A percentile compares a stretch with the other conserved stretches of the same genome.
Conservation (phyloP, 2,329 filamentous ascomycete species). For the Xylariaceae sp. region DNA sequence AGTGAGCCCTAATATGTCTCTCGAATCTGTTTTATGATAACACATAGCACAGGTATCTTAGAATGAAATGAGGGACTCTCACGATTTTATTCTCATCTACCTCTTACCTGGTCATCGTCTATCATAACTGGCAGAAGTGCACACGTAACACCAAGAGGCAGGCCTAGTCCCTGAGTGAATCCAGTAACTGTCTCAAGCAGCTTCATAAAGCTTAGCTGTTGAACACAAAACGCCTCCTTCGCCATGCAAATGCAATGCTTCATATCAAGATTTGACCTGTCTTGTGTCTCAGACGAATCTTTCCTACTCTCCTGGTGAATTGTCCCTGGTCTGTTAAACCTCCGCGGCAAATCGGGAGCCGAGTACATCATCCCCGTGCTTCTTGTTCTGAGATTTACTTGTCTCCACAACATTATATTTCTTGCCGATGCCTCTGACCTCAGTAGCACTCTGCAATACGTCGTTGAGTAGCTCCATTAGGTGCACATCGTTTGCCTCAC, state of each 20-base stretch:
- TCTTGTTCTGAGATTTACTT: constrained; percentile 40
- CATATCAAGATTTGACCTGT: neutral
- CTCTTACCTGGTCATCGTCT: constrained; percentile 10
- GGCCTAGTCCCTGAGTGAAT: constrained; percentile 19
- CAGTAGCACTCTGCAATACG: constrained; percentile 74
- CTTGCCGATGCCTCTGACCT: constrained; percentile 75
- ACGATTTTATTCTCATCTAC: constrained; percentile 16
- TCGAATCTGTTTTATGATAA: neutral
- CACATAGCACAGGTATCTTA: no score
- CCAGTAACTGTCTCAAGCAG: constrained; percentile 21
- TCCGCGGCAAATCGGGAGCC: constrained; percentile 31
- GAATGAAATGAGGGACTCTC: constrained; percentile 9
- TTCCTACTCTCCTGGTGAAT: no score
- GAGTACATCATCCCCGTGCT: constrained; percentile 24
- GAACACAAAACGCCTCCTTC: constrained; percentile 42
- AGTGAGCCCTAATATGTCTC: neutral
- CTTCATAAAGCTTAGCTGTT: constrained; percentile 15
- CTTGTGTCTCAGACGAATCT: no score
- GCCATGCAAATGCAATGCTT: constrained; percentile 42
- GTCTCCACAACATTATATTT: constrained; percentile 71
- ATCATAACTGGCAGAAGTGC: constrained; percentile 1
- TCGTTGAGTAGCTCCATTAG: constrained; percentile 78
- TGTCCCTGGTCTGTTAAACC: no score
- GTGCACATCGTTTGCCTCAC: constrained; percentile 84
- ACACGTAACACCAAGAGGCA: constrained; percentile 9